Evolutionary conservation across 495 filamentous ascomycete genomes (phyloP).

Genomic region (Podospora appendiculata): DNA sequence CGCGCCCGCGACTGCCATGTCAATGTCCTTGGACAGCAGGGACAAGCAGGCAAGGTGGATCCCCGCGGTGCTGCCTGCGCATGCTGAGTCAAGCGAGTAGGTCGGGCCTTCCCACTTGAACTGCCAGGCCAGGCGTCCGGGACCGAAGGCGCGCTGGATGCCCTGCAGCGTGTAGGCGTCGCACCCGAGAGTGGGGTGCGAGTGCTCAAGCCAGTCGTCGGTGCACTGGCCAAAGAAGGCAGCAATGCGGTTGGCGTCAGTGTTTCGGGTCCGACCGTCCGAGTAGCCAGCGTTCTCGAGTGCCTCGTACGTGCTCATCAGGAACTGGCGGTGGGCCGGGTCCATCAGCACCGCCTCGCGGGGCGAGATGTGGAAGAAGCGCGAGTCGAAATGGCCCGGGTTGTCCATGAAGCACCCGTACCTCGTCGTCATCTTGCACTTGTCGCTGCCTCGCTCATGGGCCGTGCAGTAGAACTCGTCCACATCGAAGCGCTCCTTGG

Average conservation of each 20-base stretch:
- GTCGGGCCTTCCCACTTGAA: constrained; percentile 32
- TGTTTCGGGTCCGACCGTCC: constrained; percentile 64
- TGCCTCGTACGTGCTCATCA: constrained; percentile 75
- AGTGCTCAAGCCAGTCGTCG: constrained; percentile 76
- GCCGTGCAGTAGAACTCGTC: constrained; percentile 61
- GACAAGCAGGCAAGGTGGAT: constrained; percentile 48
- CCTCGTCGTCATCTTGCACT: constrained; percentile 59
- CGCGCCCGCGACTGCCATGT: constrained; percentile 55
- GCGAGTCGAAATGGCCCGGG: constrained; percentile 66
- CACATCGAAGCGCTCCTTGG: constrained; percentile 61
- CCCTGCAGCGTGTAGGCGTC: constrained; percentile 59
- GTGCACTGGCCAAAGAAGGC: constrained; percentile 78
- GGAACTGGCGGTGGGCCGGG: constrained; percentile 66
- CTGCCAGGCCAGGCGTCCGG: constrained; percentile 29
- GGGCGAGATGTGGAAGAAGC: constrained; percentile 83
- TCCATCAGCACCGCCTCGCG: constrained; percentile 74
- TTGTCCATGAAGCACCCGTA: constrained; percentile 75
- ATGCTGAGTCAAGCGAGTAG: constrained; percentile 37
- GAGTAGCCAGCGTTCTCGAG: constrained; percentile 76
- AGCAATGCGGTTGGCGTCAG: constrained; percentile 69
- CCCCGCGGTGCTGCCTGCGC: constrained; percentile 29
- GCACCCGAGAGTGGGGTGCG: constrained; percentile 59
- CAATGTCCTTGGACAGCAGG: constrained; percentile 61
- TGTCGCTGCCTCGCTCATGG: constrained; percentile 58
- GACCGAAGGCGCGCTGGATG: constrained; percentile 61